Conservation (phyloP, 148 eudicot species). For the Chenopodium quinoa region DNA sequence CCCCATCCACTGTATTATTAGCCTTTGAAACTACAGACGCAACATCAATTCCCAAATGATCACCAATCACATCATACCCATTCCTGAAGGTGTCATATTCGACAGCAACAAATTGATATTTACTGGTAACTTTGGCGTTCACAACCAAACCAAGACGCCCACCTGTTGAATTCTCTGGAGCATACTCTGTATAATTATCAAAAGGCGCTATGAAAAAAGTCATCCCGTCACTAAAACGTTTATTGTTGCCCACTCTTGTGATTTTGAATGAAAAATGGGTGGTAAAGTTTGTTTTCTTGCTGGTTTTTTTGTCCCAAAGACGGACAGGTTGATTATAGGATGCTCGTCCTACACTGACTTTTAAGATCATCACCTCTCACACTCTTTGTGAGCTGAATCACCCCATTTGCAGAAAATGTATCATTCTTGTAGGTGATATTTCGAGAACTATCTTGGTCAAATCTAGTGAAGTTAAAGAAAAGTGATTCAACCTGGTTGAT, state of each 20-base stretch:
- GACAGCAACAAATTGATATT: conserved; percentile 36
- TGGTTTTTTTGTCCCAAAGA: conserved; percentile 31
- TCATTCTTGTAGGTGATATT: conserved; percentile 28
- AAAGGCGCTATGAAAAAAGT: conserved; percentile 38
- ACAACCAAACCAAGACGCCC: conserved; percentile 32
- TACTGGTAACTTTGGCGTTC: conserved; percentile 7
- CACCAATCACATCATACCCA: conserved; percentile 33
- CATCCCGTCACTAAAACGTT: conserved; percentile 34
- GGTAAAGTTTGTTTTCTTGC: conserved; percentile 33
- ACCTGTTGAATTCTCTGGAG: conserved; percentile 33
- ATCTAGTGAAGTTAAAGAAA: conserved; percentile 35
- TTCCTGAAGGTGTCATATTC: conserved; percentile 41
- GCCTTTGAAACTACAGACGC: conserved; percentile 36
- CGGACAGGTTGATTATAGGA: conserved; percentile 23
- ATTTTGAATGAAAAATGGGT: conserved; percentile 46
- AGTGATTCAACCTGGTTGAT: conserved; percentile 12
- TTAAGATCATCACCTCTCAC: conserved; percentile 8
- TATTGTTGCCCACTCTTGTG: neutral
- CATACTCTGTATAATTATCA: conserved; percentile 3
- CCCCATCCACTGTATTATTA: conserved; percentile 5
- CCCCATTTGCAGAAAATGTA: conserved; percentile 20
- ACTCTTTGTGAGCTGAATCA: conserved; percentile 37
- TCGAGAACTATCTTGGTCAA: conserved; percentile 11
- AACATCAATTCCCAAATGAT: conserved; percentile 47
- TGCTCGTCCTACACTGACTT: conserved; percentile 36